Evolutionary conservation across 805 yeast genomes (phyloP).

Genomic region (Sugiyamaella qingdaonensis): DNA sequence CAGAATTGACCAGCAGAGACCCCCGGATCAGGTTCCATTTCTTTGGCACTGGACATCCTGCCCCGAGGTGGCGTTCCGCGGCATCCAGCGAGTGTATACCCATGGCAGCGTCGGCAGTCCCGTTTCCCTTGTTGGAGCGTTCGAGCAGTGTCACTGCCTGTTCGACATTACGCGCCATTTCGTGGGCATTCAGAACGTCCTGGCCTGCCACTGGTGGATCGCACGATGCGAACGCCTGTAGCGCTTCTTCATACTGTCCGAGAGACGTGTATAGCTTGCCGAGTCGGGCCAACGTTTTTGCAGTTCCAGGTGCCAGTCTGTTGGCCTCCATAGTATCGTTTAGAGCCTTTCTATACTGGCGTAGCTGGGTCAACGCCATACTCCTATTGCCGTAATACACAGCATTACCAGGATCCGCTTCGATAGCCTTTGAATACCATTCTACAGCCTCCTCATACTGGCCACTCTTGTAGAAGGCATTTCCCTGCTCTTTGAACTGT

Average conservation of each 20-base stretch:
- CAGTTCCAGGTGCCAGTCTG: slow-evolving; percentile 29
- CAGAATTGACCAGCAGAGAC: slow-evolving; percentile 26
- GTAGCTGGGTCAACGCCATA: slow-evolving; percentile 36
- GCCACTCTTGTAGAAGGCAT: slow-evolving; percentile 35
- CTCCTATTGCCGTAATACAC: slow-evolving; percentile 37
- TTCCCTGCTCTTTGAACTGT: slow-evolving; percentile 35
- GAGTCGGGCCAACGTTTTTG: slow-evolving; percentile 34
- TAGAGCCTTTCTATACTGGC: slow-evolving; percentile 32
- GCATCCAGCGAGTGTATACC: slow-evolving; percentile 36
- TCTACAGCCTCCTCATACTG: slow-evolving; percentile 31
- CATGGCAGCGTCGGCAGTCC: slow-evolving; percentile 25
- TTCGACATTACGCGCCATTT: slow-evolving; percentile 34
- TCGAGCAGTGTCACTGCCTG: slow-evolving; percentile 32
- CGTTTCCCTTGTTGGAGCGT: slow-evolving; percentile 1
- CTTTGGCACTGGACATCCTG: slow-evolving; percentile 32
- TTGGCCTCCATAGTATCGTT: slow-evolving; percentile 32
- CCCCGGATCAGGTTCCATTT: slow-evolving; percentile 34
- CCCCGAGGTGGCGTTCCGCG: slow-evolving; percentile 36
- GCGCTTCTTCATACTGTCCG: slow-evolving; percentile 35
- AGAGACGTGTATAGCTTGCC: slow-evolving; percentile 34
- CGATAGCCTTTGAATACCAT: slow-evolving; percentile 35
- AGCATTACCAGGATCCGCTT: slow-evolving; percentile 34
- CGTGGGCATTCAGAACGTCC: slow-evolving; percentile 29
- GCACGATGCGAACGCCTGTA: slow-evolving; percentile 25
- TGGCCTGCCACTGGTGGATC: slow-evolving; percentile 21